A percentile compares a stretch with the other conserved stretches of the same genome.
phyloP scores from a whole-genome alignment of 2,329 filamentous ascomycete species.

The Colletotrichum australisinense region DNA sequence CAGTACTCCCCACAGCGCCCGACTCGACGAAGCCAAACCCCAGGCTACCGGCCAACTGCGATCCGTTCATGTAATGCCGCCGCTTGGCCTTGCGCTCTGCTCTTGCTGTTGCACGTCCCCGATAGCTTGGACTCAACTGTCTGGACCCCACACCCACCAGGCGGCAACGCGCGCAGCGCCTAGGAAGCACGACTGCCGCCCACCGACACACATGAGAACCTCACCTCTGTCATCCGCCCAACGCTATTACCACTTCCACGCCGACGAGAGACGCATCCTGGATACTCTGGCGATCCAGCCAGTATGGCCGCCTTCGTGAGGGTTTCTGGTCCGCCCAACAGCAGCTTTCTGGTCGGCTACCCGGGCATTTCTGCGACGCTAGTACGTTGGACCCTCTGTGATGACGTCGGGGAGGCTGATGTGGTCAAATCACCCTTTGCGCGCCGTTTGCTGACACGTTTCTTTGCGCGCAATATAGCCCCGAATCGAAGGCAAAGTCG shows the following conservation, averaged over 20 bases:
- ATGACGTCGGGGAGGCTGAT: slow-evolving; percentile 33
- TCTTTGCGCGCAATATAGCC: slow-evolving; percentile 66
- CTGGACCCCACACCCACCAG: slow-evolving; percentile 35
- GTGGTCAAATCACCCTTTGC: slow-evolving; percentile 25
- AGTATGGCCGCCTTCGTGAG: slow-evolving; percentile 84
- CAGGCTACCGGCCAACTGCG: slow-evolving; percentile 17
- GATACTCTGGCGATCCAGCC: slow-evolving; percentile 26
- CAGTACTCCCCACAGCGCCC: slow-evolving; percentile 13
- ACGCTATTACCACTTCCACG: not conserved
- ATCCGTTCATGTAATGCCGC: slow-evolving; percentile 33
- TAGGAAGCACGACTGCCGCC: slow-evolving; percentile 35
- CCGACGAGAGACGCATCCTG: slow-evolving; percentile 18
- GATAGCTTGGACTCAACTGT: slow-evolving; percentile 34
- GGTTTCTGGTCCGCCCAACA: slow-evolving; percentile 97
- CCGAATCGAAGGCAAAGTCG: slow-evolving; percentile 96
- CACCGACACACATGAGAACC: slow-evolving; percentile 35
- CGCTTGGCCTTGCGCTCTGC: slow-evolving; percentile 33
- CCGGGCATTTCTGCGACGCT: slow-evolving; percentile 97
- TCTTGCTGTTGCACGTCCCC: slow-evolving; percentile 26
- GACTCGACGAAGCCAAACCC: slow-evolving; percentile 2
- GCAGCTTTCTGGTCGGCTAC: slow-evolving; percentile 95
- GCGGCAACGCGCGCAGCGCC: slow-evolving; percentile 37
- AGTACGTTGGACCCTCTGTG: slow-evolving; percentile 67
- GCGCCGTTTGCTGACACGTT: slow-evolving; percentile 20
- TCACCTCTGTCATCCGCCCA: slow-evolving; percentile 23